Base-by-base conservation (phyloP, 345 rosid genomes). In the Reutealis trisperma region DNA sequence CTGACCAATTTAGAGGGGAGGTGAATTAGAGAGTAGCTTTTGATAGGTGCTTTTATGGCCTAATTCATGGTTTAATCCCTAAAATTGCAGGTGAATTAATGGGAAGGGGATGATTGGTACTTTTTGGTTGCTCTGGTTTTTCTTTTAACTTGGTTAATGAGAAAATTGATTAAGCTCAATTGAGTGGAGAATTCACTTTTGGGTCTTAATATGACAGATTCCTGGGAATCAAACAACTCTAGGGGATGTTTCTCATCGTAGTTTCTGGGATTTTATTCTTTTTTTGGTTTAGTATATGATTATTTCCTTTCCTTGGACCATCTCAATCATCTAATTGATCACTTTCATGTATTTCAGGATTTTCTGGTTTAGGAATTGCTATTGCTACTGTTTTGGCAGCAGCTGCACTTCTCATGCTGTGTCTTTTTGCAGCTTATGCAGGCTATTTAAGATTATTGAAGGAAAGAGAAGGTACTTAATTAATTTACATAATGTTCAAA, bases 381-480 rank as follows among this genome's bases (percentile, higher is more conserved):
- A 45, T 84, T 41, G 83, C 86, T 21, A 68, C 79, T 63, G 81
- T 37, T 34, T 76, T 85, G 47, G 83, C 85, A 61, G 64, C 78
- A 67, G 65, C 47, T 71, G 89, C 91, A 71, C 72, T 81, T 30
- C 45, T 83, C 30, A 71, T 83, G 76, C 71, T 88, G 49, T 81
- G 71, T n/a, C 47, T 80, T 71, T 78, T 45, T 42, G 83, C 75
- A 54, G 80, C 75, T 78, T 84, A 86, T 80, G 82, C 72, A 6
- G 27, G 54, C 52, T 83, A 77, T 76, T 10, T 69, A 44, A 84
- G 78, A 70, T 18, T 77, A 5, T 76, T 75, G 10, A 86, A 67
- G 82, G 61, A 37, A 15, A 88, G 64, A 84, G 24, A 75, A 84
- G 91, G 91, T 88, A 80, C 18, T 57, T n/a, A 16, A 18, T 34